A percentile compares a stretch with the other conserved stretches of the same genome.
These are phyloP conservation scores for Pythium aristosporum DNA, from an alignment of 352 stramenopile genomes.

Conservation along the genomic window DNA sequence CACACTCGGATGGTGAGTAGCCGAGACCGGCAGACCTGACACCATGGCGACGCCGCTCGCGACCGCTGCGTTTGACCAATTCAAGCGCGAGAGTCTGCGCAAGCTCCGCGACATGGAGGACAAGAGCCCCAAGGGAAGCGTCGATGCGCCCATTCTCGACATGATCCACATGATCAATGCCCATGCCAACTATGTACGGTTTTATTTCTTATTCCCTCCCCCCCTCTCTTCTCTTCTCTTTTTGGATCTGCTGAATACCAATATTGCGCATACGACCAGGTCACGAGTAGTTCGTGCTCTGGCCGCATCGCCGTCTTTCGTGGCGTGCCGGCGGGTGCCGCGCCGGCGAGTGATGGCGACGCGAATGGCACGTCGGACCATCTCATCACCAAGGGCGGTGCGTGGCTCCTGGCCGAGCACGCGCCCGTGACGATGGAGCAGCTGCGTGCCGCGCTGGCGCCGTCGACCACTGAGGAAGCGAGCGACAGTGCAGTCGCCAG, in stretches of 20 bases:
- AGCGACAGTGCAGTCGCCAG: slow-evolving; percentile 20
- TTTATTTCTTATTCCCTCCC: too few species aligned
- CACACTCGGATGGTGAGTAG: slow-evolving; percentile 11
- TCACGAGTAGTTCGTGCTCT: slow-evolving; percentile 91
- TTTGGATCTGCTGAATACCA: neutral
- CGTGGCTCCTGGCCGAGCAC: slow-evolving; percentile 88
- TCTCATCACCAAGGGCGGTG: slow-evolving; percentile 87
- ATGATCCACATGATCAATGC: slow-evolving; percentile 88
- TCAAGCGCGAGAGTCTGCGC: slow-evolving; percentile 85
- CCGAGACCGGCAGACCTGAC: neutral
- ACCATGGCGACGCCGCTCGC: slow-evolving; percentile 4
- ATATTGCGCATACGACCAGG: slow-evolving; percentile 28
- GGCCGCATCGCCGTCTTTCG: slow-evolving; percentile 89
- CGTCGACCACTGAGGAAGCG: neutral
- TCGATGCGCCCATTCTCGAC: slow-evolving; percentile 88
- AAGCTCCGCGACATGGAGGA: slow-evolving; percentile 82
- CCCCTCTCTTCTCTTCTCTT: neutral
- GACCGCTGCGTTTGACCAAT: slow-evolving; percentile 59
- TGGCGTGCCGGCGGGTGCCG: slow-evolving; percentile 29
- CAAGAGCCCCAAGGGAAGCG: slow-evolving; percentile 90
- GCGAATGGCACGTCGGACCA: slow-evolving; percentile 25
- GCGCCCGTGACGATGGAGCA: slow-evolving; percentile 66
- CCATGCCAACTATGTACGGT: slow-evolving; percentile 76
- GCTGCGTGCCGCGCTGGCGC: slow-evolving; percentile 43
- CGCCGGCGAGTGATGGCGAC: neutral